Conservation (phyloP, 2,329 filamentous ascomycete genomes). For the Exserohilum rostratum region DNA sequence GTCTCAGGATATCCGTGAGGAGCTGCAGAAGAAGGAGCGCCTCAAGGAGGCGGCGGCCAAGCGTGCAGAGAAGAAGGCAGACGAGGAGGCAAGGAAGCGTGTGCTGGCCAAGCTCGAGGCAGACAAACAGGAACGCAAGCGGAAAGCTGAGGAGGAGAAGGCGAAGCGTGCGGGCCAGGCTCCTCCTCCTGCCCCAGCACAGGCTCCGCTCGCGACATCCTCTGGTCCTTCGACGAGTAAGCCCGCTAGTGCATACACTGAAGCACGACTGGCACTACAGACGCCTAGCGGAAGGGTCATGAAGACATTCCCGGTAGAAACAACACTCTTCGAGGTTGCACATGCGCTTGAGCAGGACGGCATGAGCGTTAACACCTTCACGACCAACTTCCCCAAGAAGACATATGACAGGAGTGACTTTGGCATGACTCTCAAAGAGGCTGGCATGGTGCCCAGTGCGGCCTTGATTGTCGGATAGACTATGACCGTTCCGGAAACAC, state of each 20-base stretch:
- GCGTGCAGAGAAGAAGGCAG: slow-evolving; percentile 83
- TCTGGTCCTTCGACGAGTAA: slow-evolving; percentile 61
- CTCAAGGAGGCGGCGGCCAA: slow-evolving; percentile 90
- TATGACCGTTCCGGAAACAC: not conserved
- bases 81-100: slow-evolving; percentile 82
- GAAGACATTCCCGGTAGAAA: slow-evolving; percentile 88
- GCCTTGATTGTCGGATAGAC: slow-evolving; percentile 71
- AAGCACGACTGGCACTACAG: slow-evolving; percentile 82
- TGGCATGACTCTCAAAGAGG: slow-evolving; percentile 89
- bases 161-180: slow-evolving; percentile 80
- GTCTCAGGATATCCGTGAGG: slow-evolving; percentile 86
- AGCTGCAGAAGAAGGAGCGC: slow-evolving; percentile 84
- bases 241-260: slow-evolving; percentile 73
- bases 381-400: slow-evolving; percentile 86
- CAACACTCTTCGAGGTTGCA: slow-evolving; percentile 90
- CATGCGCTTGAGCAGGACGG: slow-evolving; percentile 76
- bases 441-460: slow-evolving; percentile 88
- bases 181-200: slow-evolving; percentile 56
- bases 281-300: slow-evolving; percentile 75
- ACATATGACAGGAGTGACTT: slow-evolving; percentile 74
- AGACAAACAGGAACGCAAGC: slow-evolving; percentile 86
- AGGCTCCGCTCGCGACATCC: slow-evolving; percentile 54
- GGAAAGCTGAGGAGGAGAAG: slow-evolving; percentile 84
- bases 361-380: slow-evolving; percentile 74
- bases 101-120: slow-evolving; percentile 94